These are phyloP conservation scores for Sedum album DNA, from an alignment of 164 flowering plant genomes.

Conservation along the genomic window DNA sequence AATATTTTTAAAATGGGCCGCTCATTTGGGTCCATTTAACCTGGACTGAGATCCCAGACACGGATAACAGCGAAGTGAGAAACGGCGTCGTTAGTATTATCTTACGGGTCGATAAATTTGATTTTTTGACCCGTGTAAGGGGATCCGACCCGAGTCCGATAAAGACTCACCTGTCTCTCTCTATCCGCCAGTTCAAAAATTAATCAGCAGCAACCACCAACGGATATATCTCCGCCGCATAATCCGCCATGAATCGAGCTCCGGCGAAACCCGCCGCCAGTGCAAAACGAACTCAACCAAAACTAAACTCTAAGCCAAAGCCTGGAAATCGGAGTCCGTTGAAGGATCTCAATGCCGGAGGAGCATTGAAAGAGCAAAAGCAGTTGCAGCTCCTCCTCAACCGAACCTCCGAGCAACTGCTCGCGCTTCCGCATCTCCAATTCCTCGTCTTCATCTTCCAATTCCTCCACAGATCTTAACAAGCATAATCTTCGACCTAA, in stretches of 20 bases:
- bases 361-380: too few species aligned
- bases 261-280: neutral
- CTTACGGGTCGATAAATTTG: too few species aligned
- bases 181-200: neutral
- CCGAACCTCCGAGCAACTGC: conserved; percentile 50
- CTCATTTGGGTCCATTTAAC: too few species aligned
- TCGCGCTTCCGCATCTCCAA: conserved; percentile 42
- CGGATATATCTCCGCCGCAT: neutral
- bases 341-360: conserved; percentile 27
- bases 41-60: too few species aligned
- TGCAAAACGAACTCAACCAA: neutral
- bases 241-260: conserved; percentile 1
- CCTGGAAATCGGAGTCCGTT: conserved; percentile 36
- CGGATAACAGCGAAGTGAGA: too few species aligned
- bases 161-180: conserved; percentile 28
- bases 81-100: too few species aligned
- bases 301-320: neutral
- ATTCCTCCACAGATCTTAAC: conserved; percentile 34
- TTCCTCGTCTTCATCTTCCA: conserved; percentile 27
- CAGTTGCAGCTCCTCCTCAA: conserved; percentile 22
- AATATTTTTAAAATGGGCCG: too few species aligned
- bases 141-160: neutral
- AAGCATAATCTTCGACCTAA: conserved; percentile 1
- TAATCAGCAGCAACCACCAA: neutral
- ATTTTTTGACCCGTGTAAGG: too few species aligned